A percentile compares a stretch with the other conserved stretches of the same genome.
These are phyloP conservation scores for Orbilia blumenaviensis DNA, from an alignment of 2,329 filamentous ascomycete genomes.

Conservation along the genomic window DNA sequence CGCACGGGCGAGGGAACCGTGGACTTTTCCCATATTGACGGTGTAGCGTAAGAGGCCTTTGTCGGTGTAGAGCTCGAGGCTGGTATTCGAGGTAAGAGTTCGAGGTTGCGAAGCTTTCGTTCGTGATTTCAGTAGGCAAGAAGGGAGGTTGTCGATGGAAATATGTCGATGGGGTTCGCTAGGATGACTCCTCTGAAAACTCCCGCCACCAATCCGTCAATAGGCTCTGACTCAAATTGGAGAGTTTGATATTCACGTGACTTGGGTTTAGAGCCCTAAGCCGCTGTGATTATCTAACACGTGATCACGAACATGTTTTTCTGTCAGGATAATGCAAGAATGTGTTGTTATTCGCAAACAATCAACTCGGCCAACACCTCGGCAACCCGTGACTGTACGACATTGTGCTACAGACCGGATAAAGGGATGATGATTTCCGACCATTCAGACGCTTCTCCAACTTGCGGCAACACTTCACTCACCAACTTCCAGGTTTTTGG, in stretches of 20 bases:
- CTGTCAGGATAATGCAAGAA: not conserved
- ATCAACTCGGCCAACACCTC: conserved; percentile 28
- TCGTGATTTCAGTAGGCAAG: conserved; percentile 10
- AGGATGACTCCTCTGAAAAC: conserved; percentile 43
- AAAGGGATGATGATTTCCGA: conserved; percentile 45
- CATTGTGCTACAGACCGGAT: conserved; percentile 25
- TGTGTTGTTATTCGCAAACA: conserved; percentile 15
- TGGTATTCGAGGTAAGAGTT: not conserved
- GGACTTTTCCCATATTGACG: conserved; percentile 85
- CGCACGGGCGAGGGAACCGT: conserved; percentile 93
- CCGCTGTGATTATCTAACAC: not conserved
- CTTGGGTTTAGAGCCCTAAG: conserved; percentile 48
- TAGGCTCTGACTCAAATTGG: conserved; percentile 28
- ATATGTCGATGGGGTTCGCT: conserved; percentile 7
- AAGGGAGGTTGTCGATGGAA: conserved; percentile 29
- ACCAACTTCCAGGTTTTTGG: conserved; percentile 20
- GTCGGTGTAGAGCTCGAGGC: conserved; percentile 8
- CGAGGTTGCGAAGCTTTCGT: not conserved
- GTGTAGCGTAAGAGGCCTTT: not conserved
- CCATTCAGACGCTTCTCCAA: conserved; percentile 42
- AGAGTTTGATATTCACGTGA: conserved; percentile 40
- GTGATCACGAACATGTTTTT: not conserved
- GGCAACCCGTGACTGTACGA: conserved; percentile 13
- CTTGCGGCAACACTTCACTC: conserved; percentile 31
- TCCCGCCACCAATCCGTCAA: conserved; percentile 38